Base-by-base conservation (phyloP, 805 yeast genomes). In the Wickerhamiella vanderwaltii region DNA sequence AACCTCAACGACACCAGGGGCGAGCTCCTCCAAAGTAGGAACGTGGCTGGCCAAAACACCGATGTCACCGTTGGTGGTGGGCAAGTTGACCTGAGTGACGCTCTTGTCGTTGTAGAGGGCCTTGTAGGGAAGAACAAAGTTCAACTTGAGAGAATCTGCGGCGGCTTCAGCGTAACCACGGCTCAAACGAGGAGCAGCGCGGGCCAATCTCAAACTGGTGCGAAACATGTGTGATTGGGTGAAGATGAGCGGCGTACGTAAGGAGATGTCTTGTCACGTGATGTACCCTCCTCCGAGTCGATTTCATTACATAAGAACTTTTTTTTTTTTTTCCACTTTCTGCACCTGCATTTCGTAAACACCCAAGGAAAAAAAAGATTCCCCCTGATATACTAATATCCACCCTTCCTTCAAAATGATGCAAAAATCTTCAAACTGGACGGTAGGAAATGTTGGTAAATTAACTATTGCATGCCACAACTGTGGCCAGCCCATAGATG, bases 401-500 rank as follows among this genome's bases (percentile, higher is more conserved):
- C n/a, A n/a, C n/a, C n/a, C n/a, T 23, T 23, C 11, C 11, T 23
- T 23, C 26, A 23, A 11, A 23, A 7, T 11, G 11, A 23, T 11
- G 11, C 26, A 23, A 23, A 23, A 23, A 23, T 23, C 26, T 23
- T 23, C 40, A 29, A 37, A 37, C 31, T 37, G 40, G 40, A 37
- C 40, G 28, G 40, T 37, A 19, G 40, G 40, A 13, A 28, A 37
- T 20, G 23, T 37, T 29, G 33, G 33, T 23, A 24, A 29, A 4
- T 34, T 37, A 25, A 91, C 97, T 1, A 91, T 91, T 46, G 74
- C 91, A 45, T 91, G 98, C 69, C 86, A 94, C 65, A 85, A 84
- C 79, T 91, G 98, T 79, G 97, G 97, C 65, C 84, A 81, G 43
- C 96, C 97, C 33, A 84, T 91, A 74, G 97, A 91, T 59, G 97